These are phyloP conservation scores for Scedosporium minutisporum DNA, from an alignment of 2,329 filamentous ascomycete genomes.

Conservation along the genomic window DNA sequence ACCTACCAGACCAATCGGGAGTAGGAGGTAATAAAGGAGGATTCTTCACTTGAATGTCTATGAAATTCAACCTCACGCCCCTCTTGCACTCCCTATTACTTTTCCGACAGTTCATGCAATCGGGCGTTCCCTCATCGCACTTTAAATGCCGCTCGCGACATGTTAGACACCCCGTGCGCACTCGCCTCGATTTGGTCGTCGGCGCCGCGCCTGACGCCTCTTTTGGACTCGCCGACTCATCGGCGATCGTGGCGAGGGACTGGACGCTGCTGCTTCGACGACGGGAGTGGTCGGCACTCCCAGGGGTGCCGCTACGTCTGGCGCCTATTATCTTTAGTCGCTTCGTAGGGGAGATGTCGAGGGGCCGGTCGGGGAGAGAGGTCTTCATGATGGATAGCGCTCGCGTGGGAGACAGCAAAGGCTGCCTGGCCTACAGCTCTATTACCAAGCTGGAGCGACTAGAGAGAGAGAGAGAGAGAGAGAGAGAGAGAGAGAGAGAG, in stretches of 20 bases:
- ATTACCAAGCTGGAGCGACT: background rate
- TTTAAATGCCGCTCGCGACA: slow-evolving; percentile 85
- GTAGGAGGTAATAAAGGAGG: slow-evolving; percentile 55
- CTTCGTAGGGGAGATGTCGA: background rate
- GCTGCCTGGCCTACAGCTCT: background rate
- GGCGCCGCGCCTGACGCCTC: background rate
- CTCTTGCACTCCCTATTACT: slow-evolving; percentile 78
- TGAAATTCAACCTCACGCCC: slow-evolving; percentile 82
- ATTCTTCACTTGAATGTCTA: slow-evolving; percentile 66
- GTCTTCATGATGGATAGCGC: background rate
- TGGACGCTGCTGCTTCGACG: slow-evolving; percentile 1
- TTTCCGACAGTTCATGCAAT: slow-evolving; percentile 74
- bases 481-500: background rate
- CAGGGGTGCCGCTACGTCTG: background rate
- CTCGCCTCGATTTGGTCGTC: slow-evolving; percentile 62
- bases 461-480: no score
- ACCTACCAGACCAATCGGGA: slow-evolving; percentile 54
- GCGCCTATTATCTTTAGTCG: background rate
- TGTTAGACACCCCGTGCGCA: slow-evolving; percentile 82
- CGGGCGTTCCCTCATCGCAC: slow-evolving; percentile 65
- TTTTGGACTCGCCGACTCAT: background rate
- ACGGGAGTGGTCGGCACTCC: background rate
- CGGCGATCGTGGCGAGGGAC: background rate
- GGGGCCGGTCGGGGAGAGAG: background rate
- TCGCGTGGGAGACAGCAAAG: background rate